Evolutionary conservation across 495 filamentous ascomycete genomes (phyloP).

Genomic region (Podospora comata): DNA sequence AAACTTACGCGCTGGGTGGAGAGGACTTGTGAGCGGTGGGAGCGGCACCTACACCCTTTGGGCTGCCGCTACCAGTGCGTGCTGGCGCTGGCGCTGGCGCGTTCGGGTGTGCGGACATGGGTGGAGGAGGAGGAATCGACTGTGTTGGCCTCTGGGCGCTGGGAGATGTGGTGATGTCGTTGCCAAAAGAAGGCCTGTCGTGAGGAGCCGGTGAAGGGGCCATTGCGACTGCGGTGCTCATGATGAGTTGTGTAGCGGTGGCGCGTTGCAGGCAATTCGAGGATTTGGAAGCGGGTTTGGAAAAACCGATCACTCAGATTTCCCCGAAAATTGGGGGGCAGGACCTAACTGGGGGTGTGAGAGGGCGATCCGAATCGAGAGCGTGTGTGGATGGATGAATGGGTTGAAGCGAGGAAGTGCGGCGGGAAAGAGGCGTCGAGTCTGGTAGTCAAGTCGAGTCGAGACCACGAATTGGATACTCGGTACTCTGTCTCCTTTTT

Average conservation of each 20-base stretch:
- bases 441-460: too few species aligned
- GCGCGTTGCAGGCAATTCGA: constrained; percentile 9
- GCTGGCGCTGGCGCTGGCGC: constrained; percentile 31
- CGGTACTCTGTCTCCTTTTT: too few species aligned
- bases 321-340: constrained; percentile 28
- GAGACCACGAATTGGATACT: background rate
- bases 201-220: constrained; percentile 58
- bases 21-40: constrained; percentile 45
- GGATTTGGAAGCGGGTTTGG: constrained; percentile 8
- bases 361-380: background rate
- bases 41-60: constrained; percentile 41
- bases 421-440: constrained; percentile 10
- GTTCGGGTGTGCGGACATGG: constrained; percentile 41
- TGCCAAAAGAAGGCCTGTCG: constrained; percentile 49
- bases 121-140: constrained; percentile 32
- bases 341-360: constrained; percentile 12
- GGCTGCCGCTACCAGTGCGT: constrained; percentile 50
- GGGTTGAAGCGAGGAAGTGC: constrained; percentile 10
- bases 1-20: constrained; percentile 51
- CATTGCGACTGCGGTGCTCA: constrained; percentile 61
- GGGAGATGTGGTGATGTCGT: constrained; percentile 47
- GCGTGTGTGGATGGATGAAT: constrained; percentile 8
- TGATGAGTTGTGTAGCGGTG: constrained; percentile 33
- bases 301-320: constrained; percentile 10
- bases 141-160: constrained; percentile 43